Evolutionary conservation across 2,329 filamentous ascomycete genomes (phyloP).

Genomic region (Monilinia vaccinii-corymbosi): DNA sequence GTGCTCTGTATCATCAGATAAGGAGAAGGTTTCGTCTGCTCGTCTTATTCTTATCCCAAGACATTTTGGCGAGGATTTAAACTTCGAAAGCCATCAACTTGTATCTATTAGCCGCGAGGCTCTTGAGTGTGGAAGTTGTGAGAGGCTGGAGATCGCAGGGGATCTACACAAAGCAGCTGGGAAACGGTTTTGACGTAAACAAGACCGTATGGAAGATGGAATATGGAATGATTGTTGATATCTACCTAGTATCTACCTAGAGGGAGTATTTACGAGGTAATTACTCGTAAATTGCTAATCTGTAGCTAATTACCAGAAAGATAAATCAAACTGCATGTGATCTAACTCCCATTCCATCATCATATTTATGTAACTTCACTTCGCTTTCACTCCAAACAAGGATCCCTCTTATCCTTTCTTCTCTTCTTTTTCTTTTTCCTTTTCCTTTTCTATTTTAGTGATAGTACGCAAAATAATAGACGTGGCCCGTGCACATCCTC

Average conservation of each 20-base stretch:
- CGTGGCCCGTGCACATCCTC: neutral
- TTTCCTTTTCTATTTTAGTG: neutral
- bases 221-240: no score
- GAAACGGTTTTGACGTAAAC: no score
- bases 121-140: neutral
- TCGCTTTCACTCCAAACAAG: neutral
- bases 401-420: neutral
- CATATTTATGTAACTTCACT: neutral
- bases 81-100: neutral
- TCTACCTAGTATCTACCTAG: no score
- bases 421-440: neutral
- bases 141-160: constrained; percentile 4
- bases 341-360: no score
- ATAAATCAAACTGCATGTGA: neutral
- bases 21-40: neutral
- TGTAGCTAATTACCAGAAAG: no score
- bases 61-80: neutral
- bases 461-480: neutral
- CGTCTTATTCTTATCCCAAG: neutral
- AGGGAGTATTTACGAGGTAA: no score
- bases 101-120: constrained; percentile 1
- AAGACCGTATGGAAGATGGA: no score
- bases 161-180: neutral
- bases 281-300: no score
- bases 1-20: neutral